phyloP scores from a whole-genome alignment of 352 stramenopile species.

The Pythium diclinum region DNA sequence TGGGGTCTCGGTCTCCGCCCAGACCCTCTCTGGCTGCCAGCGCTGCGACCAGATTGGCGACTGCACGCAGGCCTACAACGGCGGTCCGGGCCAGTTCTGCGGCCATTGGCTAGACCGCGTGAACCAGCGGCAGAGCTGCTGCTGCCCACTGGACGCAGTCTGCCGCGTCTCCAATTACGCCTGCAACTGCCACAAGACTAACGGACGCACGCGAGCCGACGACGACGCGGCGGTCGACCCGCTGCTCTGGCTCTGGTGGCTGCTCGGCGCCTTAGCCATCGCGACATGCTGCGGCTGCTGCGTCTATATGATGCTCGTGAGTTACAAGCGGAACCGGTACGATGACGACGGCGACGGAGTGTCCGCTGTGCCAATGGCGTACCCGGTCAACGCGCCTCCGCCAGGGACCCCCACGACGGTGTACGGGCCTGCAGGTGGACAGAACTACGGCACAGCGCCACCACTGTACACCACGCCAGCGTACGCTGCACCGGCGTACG shows the following conservation, averaged over 20 bases:
- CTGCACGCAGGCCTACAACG: conserved; percentile 38
- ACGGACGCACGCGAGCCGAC: background rate
- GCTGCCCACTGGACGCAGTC: conserved; percentile 37
- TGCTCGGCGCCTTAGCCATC: conserved; percentile 27
- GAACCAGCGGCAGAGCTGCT: conserved; percentile 41
- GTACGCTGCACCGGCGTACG: background rate
- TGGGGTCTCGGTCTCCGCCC: background rate
- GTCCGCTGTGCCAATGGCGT: conserved; percentile 16
- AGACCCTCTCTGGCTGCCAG: conserved; percentile 41
- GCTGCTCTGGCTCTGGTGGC: conserved; percentile 46
- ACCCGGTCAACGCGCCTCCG: conserved; percentile 8
- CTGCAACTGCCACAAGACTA: conserved; percentile 36
- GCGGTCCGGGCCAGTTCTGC: conserved; percentile 41
- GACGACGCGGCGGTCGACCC: conserved; percentile 10
- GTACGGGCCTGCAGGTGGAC: background rate
- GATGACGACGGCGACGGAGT: background rate
- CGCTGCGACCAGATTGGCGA: conserved; percentile 42
- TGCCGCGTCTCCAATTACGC: conserved; percentile 53
- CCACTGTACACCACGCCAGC: conserved; percentile 16
- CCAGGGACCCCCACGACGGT: background rate
- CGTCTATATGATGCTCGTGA: conserved; percentile 16
- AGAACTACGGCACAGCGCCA: conserved; percentile 10
- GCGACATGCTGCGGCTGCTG: conserved; percentile 17
- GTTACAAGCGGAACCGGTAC: background rate
- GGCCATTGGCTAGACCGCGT: conserved; percentile 52